A percentile compares a stretch with the other conserved stretches of the same genome.
Conservation (phyloP, 2,329 filamentous ascomycete genomes). For the Fusarium tuaranense region DNA sequence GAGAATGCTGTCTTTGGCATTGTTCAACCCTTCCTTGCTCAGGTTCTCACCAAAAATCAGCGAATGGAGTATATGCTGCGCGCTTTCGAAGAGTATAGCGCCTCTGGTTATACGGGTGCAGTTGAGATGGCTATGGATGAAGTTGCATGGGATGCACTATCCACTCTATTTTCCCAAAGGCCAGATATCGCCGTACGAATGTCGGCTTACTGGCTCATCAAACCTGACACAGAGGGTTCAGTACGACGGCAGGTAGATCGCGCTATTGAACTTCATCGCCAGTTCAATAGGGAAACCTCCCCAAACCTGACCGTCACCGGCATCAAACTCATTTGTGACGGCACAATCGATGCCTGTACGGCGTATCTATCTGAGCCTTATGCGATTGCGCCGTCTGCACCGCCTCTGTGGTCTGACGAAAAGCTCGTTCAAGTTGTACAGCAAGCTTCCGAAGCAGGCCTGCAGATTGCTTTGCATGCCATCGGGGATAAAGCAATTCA, state of each 20-base stretch:
- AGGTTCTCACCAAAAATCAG: conserved; percentile 50
- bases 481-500: conserved; percentile 70
- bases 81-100: conserved; percentile 55
- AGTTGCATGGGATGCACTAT: conserved; percentile 62
- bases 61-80: no score
- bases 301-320: conserved; percentile 61
- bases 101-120: conserved; percentile 65
- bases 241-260: conserved; percentile 60
- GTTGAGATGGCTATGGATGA: conserved; percentile 73
- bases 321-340: conserved; percentile 72
- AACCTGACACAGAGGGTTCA: conserved; percentile 51
- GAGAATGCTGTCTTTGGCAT: conserved; percentile 63
- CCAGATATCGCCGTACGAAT: conserved; percentile 54
- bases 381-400: conserved; percentile 53
- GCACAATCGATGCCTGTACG: conserved; percentile 72
- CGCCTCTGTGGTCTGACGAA: conserved; percentile 64
- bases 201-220: conserved; percentile 67
- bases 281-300: conserved; percentile 50
- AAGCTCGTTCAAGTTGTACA: conserved; percentile 65
- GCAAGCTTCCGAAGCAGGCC: conserved; percentile 60
- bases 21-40: conserved; percentile 64
- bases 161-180: conserved; percentile 51
- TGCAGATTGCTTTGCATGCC: conserved; percentile 72
- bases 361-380: conserved; percentile 69
- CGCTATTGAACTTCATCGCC: conserved; percentile 57